Percentiles rank a stretch among this genome's conserved stretches.
phyloP scores from a whole-genome alignment of 305 asterid species.

The Solanum hybrid region DNA sequence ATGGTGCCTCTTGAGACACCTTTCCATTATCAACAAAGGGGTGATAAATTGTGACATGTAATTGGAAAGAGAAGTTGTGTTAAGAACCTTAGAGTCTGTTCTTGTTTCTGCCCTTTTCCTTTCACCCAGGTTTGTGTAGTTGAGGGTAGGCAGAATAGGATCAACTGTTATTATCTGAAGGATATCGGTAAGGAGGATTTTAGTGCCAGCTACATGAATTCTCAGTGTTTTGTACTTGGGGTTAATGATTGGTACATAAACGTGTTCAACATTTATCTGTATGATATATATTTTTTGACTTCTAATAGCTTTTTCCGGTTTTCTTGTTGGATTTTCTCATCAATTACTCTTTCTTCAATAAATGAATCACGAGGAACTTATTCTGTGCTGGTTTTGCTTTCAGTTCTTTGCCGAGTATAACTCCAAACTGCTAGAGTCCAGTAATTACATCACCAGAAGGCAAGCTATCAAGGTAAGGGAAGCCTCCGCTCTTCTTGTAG shows the following conservation, averaged over 20 bases:
- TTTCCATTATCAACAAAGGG: background rate
- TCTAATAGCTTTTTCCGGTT: background rate
- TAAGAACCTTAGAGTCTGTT: background rate
- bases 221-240: background rate
- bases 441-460: slow-evolving; percentile 69
- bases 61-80: background rate
- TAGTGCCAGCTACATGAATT: background rate
- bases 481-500: background rate
- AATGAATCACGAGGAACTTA: background rate
- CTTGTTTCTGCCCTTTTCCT: background rate
- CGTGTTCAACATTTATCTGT: background rate
- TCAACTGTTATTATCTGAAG: background rate
- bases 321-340: background rate
- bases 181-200: background rate
- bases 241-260: background rate
- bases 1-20: background rate
- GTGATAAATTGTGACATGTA: background rate
- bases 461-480: slow-evolving; percentile 61
- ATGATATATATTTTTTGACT: background rate
- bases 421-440: slow-evolving; percentile 65
- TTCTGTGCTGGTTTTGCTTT: slow-evolving; percentile 12
- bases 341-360: background rate
- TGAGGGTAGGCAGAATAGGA: background rate
- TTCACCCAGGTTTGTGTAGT: background rate
- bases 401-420: slow-evolving; percentile 72